Evolutionary conservation across 2,329 filamentous ascomycete genomes (phyloP), one percentile per base, ranked within the genome.

Genomic region (Aureobasidium sp.): DNA sequence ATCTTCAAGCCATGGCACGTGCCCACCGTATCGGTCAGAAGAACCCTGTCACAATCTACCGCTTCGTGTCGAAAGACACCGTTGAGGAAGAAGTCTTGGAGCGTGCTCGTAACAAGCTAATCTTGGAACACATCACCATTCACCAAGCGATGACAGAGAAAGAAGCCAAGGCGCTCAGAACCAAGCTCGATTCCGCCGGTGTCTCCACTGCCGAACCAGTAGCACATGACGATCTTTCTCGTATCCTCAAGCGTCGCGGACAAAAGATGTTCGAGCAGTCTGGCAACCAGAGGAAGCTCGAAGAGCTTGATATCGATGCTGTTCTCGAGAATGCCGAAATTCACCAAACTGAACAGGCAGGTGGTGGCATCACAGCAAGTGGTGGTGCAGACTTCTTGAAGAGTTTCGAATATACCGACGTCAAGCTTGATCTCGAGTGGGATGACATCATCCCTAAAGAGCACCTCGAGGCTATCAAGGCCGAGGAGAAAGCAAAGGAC

Each of bases 221-320:
- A 62, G 95, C 90, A 2, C 90, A 90, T 0, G 93, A 96, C 65
- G 94, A 96, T 69, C 97, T 97, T 65, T 95, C 94, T 64, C 89
- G 89, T 73, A 95, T 99, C 62, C 82, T 99, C 69, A 97, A 97
- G 77, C 91, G 93, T 75, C 88, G 94, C 67, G 95, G 94, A n/a
- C 94, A 96, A 71, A 96, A 94, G 74, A 95, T 99, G 87, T 99
- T 99, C 67, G 93, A 97, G 74, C 93, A 96, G 73, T 94, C 89
- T 11, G 90, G 90, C 62, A 99, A 99, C 71, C 94, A 99, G 74
- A 88, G 93, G 75, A 94, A 95, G 71, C 81, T 99, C 5, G 94
- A 99, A 74, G 91, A 96, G 74, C 85, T 99, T 25, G 94, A 99
- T 71, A 97, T 99, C 67, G 95, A 99, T 71, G 90, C 92, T 9